A percentile compares a stretch with the other conserved stretches of the same genome.
These are phyloP conservation scores for Lichtheimia hyalospora DNA, from an alignment of 371 early-diverging fungal species.

Conservation along the genomic window DNA sequence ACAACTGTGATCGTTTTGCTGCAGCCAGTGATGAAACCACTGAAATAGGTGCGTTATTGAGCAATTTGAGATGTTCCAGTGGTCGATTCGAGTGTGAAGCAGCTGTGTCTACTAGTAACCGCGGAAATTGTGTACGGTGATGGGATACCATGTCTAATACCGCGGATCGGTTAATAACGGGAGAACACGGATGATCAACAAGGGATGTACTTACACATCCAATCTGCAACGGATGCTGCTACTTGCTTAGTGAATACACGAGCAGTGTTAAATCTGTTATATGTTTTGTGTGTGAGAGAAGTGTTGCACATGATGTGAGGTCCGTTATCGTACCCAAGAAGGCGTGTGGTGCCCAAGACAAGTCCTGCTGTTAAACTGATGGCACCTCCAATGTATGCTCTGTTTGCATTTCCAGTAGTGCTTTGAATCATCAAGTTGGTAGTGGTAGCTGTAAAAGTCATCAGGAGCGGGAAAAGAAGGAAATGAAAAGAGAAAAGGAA, in stretches of 20 bases:
- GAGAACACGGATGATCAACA: not conserved
- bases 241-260: constrained; percentile 1
- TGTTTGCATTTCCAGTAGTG: not conserved
- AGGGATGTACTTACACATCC: not conserved
- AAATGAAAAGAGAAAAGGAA: not conserved
- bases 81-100: constrained; percentile 12
- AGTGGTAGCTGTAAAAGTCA: not conserved
- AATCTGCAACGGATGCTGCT: not conserved
- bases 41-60: constrained; percentile 14
- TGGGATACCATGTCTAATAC: constrained; percentile 1
- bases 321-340: constrained; percentile 4
- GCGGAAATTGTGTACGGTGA: constrained; percentile 1
- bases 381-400: constrained; percentile 13
- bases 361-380: constrained; percentile 15
- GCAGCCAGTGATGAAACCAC: constrained; percentile 1
- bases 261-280: not conserved
- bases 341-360: constrained; percentile 10
- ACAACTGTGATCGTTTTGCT: not conserved
- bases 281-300: too few relatives aligned
- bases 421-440: not conserved
- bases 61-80: constrained; percentile 10
- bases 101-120: constrained; percentile 2
- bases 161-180: not conserved
- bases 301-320: too few relatives aligned
- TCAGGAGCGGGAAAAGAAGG: not conserved